Percentiles rank a stretch among this genome's conserved stretches.
Evolutionary conservation across 106 monocot genomes (phyloP).

Genomic region (Alisma plantagoaquatica): DNA sequence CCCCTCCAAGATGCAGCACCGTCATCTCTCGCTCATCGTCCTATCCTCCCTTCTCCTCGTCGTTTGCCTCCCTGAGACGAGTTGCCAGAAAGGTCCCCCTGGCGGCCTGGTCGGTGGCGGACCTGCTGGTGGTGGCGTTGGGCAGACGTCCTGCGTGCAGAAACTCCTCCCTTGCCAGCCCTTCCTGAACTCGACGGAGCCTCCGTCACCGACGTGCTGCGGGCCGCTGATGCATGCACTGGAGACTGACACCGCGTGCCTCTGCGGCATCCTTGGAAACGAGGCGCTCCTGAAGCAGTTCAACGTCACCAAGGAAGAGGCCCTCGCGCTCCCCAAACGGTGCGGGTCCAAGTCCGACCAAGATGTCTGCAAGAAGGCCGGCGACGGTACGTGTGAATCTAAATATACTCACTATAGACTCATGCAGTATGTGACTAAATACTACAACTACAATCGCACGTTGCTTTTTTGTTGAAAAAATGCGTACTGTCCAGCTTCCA

Average conservation of each 20-base stretch:
- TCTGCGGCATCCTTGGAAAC: constrained; percentile 9
- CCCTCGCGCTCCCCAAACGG: not conserved
- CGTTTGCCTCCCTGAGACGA: too few relatives aligned
- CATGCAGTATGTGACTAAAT: too few relatives aligned
- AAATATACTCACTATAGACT: too few relatives aligned
- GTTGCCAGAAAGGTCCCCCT: too few relatives aligned
- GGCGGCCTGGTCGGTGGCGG: too few relatives aligned
- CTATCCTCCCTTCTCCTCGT: too few relatives aligned
- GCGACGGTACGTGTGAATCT: too few relatives aligned
- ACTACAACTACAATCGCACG: not conserved
- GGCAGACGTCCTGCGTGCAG: not conserved
- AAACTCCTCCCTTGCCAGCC: constrained; percentile 13
- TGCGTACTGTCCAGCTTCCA: not conserved
- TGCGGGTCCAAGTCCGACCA: constrained; percentile 3
- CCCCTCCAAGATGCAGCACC: too few relatives aligned
- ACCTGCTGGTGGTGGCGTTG: not conserved
- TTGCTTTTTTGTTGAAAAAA: not conserved
- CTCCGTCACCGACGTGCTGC: constrained; percentile 8
- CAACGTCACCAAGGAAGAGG: constrained; percentile 15
- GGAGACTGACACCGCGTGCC: constrained; percentile 1
- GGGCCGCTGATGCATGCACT: constrained; percentile 1
- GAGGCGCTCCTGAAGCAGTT: constrained; percentile 8
- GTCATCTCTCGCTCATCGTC: too few relatives aligned
- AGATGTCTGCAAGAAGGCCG: constrained; percentile 3
- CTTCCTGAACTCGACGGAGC: not conserved